These are phyloP conservation scores for Mortierella antarctica DNA, from an alignment of 192 early-diverging fungal genomes.

Conservation along the genomic window DNA sequence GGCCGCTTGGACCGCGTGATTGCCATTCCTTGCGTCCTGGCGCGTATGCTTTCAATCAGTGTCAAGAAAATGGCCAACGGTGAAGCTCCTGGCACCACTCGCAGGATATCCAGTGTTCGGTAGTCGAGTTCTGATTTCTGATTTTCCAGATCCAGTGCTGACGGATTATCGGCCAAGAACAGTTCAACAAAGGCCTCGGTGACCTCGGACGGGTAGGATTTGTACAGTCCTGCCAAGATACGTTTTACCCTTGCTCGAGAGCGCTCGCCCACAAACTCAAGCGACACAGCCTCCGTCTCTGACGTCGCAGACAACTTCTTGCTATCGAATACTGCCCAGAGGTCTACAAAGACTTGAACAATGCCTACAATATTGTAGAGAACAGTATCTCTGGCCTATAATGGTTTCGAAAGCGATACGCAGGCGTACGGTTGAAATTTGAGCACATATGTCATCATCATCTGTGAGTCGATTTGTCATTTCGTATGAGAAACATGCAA, in stretches of 20 bases:
- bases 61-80: slow-evolving; percentile 50
- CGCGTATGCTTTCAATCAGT: slow-evolving; percentile 60
- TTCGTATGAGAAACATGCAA: background rate
- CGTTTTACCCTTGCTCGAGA: slow-evolving; percentile 58
- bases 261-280: slow-evolving; percentile 56
- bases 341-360: slow-evolving; percentile 59
- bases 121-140: slow-evolving; percentile 32
- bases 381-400: slow-evolving; percentile 61
- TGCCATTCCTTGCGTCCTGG: slow-evolving; percentile 52
- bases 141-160: slow-evolving; percentile 57
- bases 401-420: background rate
- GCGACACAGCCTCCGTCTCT: slow-evolving; percentile 38
- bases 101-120: slow-evolving; percentile 42
- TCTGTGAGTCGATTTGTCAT: background rate
- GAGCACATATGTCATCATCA: background rate
- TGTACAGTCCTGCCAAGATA: slow-evolving; percentile 66
- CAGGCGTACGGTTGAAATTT: background rate
- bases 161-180: slow-evolving; percentile 70
- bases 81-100: slow-evolving; percentile 26
- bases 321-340: slow-evolving; percentile 59
- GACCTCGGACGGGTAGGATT: slow-evolving; percentile 63
- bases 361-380: slow-evolving; percentile 59
- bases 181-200: slow-evolving; percentile 74
- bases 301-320: slow-evolving; percentile 18
- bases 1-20: slow-evolving; percentile 49